A percentile compares a stretch with the other conserved stretches of the same genome.
Evolutionary conservation across 2,329 filamentous ascomycete genomes (phyloP).

Genomic region (Orbilia oligospora): DNA sequence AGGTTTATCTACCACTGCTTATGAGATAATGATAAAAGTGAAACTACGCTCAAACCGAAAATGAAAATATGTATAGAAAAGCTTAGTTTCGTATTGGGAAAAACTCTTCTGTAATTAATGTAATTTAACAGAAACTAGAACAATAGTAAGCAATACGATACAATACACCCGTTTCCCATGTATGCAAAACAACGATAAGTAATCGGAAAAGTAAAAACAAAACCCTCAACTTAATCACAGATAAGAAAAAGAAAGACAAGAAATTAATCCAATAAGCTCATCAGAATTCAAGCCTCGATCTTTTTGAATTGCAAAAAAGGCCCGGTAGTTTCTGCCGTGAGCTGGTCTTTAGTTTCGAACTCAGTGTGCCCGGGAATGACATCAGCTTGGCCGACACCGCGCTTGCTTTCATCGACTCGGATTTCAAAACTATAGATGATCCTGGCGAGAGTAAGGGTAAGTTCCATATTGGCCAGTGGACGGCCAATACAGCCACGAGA

Average conservation of each 20-base stretch:
- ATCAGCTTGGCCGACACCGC: constrained; percentile 43
- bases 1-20: too few species aligned
- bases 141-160: background rate
- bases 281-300: constrained; percentile 12
- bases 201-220: background rate
- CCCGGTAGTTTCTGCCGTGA: constrained; percentile 80
- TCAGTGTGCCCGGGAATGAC: constrained; percentile 26
- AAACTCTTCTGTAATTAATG: background rate
- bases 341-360: constrained; percentile 72
- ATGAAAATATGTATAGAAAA: too few species aligned
- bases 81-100: too few species aligned
- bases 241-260: background rate
- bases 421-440: constrained; percentile 71
- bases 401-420: constrained; percentile 63
- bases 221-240: background rate
- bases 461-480: constrained; percentile 77
- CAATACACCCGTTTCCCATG: constrained; percentile 15
- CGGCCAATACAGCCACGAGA: constrained; percentile 81
- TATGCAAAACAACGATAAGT: constrained; percentile 3
- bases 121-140: background rate
- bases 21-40: too few species aligned
- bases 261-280: background rate
- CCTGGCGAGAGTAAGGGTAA: constrained; percentile 74
- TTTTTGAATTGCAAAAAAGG: constrained; percentile 76
- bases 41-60: too few species aligned